Conservation (phyloP, 345 rosid genomes). For the Corymbia maculata region DNA sequence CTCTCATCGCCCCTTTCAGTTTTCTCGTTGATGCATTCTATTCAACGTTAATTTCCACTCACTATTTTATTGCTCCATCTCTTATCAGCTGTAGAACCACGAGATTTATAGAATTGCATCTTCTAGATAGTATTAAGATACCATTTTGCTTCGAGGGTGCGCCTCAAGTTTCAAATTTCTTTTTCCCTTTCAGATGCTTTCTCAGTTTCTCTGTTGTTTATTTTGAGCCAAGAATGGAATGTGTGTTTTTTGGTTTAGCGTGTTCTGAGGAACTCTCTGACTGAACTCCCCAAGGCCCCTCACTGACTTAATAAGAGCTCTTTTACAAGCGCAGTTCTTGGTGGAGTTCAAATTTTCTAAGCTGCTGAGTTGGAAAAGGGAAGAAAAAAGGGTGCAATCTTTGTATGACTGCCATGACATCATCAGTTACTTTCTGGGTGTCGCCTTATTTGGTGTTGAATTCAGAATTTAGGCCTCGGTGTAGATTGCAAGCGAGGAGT, state of each 20-base stretch:
- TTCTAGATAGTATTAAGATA: background rate
- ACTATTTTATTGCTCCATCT: background rate
- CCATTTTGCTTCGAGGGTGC: background rate
- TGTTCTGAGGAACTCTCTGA: background rate
- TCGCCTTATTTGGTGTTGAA: conserved; percentile 6
- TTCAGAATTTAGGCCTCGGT: conserved; percentile 11
- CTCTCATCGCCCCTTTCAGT: background rate
- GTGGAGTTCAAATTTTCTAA: background rate
- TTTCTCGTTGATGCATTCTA: background rate
- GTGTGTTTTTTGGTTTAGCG: background rate
- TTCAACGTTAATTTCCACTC: background rate
- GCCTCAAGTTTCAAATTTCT: background rate
- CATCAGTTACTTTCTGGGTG: conserved; percentile 11
- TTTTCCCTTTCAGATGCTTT: background rate
- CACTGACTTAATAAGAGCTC: background rate
- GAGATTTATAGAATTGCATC: background rate
- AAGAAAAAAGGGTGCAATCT: background rate
- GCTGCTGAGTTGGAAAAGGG: background rate
- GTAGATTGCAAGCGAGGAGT: conserved; percentile 36
- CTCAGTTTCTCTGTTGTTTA: background rate
- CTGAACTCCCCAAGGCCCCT: background rate
- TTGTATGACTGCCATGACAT: conserved; percentile 5
- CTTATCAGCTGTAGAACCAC: background rate
- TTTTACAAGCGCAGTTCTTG: background rate
- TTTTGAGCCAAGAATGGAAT: background rate